phyloP scores from a whole-genome alignment of 2,329 filamentous ascomycete species.

The Clarireedia monteithiana region DNA sequence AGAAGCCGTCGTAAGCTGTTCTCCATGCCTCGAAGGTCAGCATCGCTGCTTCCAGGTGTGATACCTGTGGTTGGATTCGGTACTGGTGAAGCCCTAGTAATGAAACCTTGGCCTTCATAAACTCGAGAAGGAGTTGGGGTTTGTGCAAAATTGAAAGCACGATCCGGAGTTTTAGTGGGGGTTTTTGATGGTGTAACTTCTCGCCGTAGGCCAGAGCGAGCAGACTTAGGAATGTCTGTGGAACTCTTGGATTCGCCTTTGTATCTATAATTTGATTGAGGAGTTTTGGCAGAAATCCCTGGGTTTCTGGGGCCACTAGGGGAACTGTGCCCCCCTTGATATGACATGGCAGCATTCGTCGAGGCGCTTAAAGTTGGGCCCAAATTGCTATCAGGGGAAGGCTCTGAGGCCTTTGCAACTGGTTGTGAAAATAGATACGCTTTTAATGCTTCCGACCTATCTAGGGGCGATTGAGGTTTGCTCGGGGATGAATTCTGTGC shows the following conservation, averaged over 20 bases:
- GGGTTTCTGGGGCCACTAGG: conserved; percentile 11
- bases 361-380: conserved; percentile 5
- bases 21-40: conserved; percentile 28
- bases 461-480: conserved; percentile 21
- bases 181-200: conserved; percentile 27
- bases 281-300: conserved; percentile 9
- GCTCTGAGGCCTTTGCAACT: conserved; percentile 10
- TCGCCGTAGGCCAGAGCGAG: conserved; percentile 28
- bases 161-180: conserved; percentile 22
- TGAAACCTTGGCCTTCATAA: conserved; percentile 11
- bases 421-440: conserved; percentile 43
- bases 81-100: conserved; percentile 12
- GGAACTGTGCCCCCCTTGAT: conserved; percentile 9
- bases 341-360: conserved; percentile 4
- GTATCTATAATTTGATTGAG: conserved; percentile 12
- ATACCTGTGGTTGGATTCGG: conserved; percentile 13
- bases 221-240: conserved; percentile 10
- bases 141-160: conserved; percentile 12
- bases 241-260: conserved; percentile 13
- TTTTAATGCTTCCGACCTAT: conserved; percentile 46
- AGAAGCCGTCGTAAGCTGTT: conserved; percentile 29
- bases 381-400: conserved; percentile 1
- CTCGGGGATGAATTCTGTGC: not conserved
- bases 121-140: conserved; percentile 19
- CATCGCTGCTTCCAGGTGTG: conserved; percentile 16